Conservation (phyloP, 2,329 filamentous ascomycete genomes). For the Fusarium agapanthi region DNA sequence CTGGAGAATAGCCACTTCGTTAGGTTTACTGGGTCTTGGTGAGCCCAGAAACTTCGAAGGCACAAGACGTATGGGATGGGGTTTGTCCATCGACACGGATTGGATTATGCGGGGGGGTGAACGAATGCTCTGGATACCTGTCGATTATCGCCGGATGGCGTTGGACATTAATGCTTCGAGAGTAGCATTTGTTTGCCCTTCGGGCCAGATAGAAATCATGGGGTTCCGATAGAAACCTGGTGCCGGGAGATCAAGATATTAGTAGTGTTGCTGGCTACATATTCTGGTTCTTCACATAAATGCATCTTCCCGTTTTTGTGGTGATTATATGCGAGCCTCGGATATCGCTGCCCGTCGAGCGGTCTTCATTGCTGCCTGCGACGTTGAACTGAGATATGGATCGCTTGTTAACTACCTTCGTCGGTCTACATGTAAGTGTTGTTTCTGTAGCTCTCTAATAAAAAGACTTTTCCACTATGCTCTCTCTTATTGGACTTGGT, state of each 20-base stretch:
- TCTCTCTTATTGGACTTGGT: no score
- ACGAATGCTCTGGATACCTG: neutral
- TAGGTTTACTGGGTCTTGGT: rapidly evolving
- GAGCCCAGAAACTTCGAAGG: rapidly evolving
- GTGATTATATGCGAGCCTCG: no score
- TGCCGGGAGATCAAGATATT: rapidly evolving
- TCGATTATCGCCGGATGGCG: rapidly evolving
- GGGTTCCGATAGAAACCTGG: rapidly evolving
- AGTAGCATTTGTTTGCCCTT: neutral
- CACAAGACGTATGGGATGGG: neutral
- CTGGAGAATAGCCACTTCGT: rapidly evolving
- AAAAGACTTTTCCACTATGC: no score
- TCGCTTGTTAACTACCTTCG: no score
- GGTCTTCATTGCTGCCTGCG: no score
- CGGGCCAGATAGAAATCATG: rapidly evolving
- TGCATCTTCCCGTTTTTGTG: no score
- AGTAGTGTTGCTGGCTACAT: no score
- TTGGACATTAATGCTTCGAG: neutral
- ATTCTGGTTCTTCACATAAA: rapidly evolving
- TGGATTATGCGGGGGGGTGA: neutral
- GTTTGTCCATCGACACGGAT: rapidly evolving
- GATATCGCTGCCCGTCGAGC: no score
- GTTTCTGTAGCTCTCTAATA: no score
- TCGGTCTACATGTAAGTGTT: no score
- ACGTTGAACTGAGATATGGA: no score